These are phyloP conservation scores for Podaxis rugospora DNA, from an alignment of 768 basidiomycete species.

Conservation along the genomic window DNA sequence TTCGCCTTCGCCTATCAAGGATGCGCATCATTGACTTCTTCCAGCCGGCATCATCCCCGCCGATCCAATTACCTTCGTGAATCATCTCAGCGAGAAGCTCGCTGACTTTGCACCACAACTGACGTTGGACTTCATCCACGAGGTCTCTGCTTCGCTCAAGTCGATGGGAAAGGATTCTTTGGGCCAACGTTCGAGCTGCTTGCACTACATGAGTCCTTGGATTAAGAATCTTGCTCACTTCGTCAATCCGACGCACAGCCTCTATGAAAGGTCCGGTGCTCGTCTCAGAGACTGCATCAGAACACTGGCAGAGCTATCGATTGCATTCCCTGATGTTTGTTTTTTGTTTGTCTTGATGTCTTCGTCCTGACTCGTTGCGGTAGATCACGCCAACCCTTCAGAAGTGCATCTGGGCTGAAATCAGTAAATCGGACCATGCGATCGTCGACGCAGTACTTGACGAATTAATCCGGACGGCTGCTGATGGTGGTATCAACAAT, in stretches of 20 bases:
- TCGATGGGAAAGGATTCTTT: conserved; percentile 35
- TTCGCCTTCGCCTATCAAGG: not conserved
- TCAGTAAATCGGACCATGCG: conserved; percentile 62
- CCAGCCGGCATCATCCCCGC: conserved; percentile 70
- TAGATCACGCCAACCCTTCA: conserved; percentile 68
- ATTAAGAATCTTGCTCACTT: conserved; percentile 74
- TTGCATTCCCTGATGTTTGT: conserved; percentile 66
- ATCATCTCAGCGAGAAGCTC: conserved; percentile 65
- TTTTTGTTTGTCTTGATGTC: not conserved
- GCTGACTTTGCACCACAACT: conserved; percentile 74
- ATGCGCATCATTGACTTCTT: conserved; percentile 1
- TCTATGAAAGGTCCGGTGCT: conserved; percentile 70
- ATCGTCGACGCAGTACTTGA: conserved; percentile 73
- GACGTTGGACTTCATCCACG: conserved; percentile 86
- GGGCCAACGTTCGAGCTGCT: conserved; percentile 63
- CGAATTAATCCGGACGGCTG: conserved; percentile 75
- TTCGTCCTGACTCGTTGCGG: conserved; percentile 7
- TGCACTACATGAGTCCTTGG: conserved; percentile 88
- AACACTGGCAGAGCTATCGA: conserved; percentile 70
- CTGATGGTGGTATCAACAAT: conserved; percentile 80
- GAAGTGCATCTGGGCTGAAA: conserved; percentile 71
- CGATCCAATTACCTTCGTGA: conserved; percentile 56
- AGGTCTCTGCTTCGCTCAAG: conserved; percentile 69
- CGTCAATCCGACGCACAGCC: conserved; percentile 59
- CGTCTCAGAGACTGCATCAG: conserved; percentile 79